These are phyloP conservation scores for Senna tora DNA, from an alignment of 306 rosid species.

Conservation along the genomic window DNA sequence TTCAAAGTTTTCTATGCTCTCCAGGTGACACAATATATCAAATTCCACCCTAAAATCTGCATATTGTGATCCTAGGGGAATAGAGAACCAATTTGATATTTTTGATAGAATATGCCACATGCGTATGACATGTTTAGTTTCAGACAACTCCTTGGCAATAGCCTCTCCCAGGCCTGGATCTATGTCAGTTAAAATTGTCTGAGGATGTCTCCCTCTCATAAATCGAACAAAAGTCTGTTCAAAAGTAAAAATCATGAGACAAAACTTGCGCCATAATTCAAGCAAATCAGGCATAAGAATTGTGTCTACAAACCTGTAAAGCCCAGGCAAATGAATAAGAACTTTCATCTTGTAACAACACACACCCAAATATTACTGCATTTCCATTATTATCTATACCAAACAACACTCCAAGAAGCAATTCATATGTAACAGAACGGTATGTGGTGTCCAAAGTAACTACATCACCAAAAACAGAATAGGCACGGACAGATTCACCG, in stretches of 20 bases:
- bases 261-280: constrained; percentile 26
- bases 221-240: constrained; percentile 65
- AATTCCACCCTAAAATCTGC: constrained; percentile 61
- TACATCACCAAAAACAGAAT: constrained; percentile 59
- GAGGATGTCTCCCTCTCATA: constrained; percentile 67
- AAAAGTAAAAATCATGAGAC: constrained; percentile 46
- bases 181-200: constrained; percentile 63
- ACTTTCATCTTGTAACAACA: constrained; percentile 67
- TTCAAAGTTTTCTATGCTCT: constrained; percentile 61
- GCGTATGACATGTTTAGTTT: constrained; percentile 60
- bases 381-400: constrained; percentile 63
- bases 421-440: constrained; percentile 60
- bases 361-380: constrained; percentile 56
- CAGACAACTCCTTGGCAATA: constrained; percentile 58
- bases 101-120: constrained; percentile 65
- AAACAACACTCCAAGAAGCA: constrained; percentile 68
- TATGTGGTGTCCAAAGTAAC: constrained; percentile 59
- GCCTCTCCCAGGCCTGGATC: constrained; percentile 65
- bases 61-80: constrained; percentile 55
- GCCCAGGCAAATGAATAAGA: constrained; percentile 63
- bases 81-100: constrained; percentile 63
- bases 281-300: constrained; percentile 45
- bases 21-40: constrained; percentile 60
- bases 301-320: constrained; percentile 61
- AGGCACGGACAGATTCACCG: constrained; percentile 54